phyloP scores from a whole-genome alignment of 2,329 filamentous ascomycete genomes.

The Phaeosphaeriaceae sp. region DNA sequence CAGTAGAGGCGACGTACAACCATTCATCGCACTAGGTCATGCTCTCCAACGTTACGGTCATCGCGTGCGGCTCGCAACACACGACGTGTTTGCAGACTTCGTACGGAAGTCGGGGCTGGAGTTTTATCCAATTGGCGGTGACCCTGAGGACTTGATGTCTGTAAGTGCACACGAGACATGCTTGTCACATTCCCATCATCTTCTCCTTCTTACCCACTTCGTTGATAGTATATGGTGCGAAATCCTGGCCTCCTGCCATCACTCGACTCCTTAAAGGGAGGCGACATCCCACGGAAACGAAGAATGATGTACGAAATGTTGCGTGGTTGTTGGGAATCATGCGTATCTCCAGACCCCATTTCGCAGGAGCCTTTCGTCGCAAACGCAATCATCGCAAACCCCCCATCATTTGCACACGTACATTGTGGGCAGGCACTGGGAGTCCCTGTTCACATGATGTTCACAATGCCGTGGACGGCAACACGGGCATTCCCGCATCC shows the following conservation, averaged over 20 bases:
- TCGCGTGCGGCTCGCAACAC: constrained; percentile 34
- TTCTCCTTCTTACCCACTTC: too few relatives aligned
- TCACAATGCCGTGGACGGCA: constrained; percentile 68
- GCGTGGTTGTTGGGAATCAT: constrained; percentile 42
- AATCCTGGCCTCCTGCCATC: constrained; percentile 52
- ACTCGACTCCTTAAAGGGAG: constrained; percentile 28
- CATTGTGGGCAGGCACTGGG: constrained; percentile 76
- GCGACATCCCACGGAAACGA: constrained; percentile 44
- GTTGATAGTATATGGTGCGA: constrained; percentile 57
- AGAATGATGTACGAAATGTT: constrained; percentile 34
- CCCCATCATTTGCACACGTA: constrained; percentile 76
- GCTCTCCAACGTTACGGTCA: constrained; percentile 44
- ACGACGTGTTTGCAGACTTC: constrained; percentile 19
- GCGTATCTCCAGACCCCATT: constrained; percentile 46
- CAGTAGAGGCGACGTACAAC: constrained; percentile 63
- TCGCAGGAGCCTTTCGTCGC: constrained; percentile 74
- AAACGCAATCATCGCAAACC: constrained; percentile 78
- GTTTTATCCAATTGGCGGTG: constrained; percentile 42
- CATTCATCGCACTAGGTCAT: constrained; percentile 63
- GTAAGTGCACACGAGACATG: not conserved
- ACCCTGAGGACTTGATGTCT: constrained; percentile 53
- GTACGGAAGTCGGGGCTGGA: constrained; percentile 37
- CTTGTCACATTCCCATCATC: too few relatives aligned
- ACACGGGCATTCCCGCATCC: constrained; percentile 58
- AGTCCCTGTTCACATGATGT: constrained; percentile 81